Conservation (phyloP, 2,329 filamentous ascomycete species). For the Fonsecaea nubica region DNA sequence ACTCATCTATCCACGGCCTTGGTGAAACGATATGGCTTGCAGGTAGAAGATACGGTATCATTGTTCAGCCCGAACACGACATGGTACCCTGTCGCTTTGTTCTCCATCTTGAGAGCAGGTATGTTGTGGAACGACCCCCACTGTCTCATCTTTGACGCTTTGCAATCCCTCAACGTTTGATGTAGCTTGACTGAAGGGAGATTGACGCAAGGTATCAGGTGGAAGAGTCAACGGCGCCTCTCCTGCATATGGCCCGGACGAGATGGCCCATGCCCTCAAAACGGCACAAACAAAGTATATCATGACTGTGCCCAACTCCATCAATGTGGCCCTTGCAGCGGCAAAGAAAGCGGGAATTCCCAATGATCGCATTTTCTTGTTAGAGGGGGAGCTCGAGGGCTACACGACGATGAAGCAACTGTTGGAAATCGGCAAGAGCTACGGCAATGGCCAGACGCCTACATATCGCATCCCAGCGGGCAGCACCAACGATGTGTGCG, state of each 20-base stretch:
- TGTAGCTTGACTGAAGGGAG: not conserved
- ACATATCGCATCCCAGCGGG: slow-evolving; percentile 58
- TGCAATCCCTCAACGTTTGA: not conserved
- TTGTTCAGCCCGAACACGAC: slow-evolving; percentile 70
- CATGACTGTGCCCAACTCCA: slow-evolving; percentile 62
- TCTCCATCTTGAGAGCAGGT: slow-evolving; percentile 60
- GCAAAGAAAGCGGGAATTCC: slow-evolving; percentile 62
- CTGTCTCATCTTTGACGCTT: not conserved
- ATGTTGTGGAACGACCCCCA: slow-evolving; percentile 1
- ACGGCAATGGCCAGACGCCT: slow-evolving; percentile 38
- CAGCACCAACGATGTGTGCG: slow-evolving; percentile 56
- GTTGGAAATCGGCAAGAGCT: slow-evolving; percentile 37
- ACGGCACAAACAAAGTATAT: slow-evolving; percentile 63
- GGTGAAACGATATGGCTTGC: slow-evolving; percentile 61
- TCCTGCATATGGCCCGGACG: slow-evolving; percentile 70
- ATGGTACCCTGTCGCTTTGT: slow-evolving; percentile 70
- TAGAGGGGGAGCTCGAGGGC: slow-evolving; percentile 60
- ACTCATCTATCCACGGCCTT: slow-evolving; percentile 67
- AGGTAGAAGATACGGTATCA: slow-evolving; percentile 62
- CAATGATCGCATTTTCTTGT: slow-evolving; percentile 60
- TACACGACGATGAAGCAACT: slow-evolving; percentile 52
- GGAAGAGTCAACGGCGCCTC: slow-evolving; percentile 67
- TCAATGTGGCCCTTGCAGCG: slow-evolving; percentile 62
- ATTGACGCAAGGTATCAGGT: slow-evolving; percentile 14
- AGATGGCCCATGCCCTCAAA: slow-evolving; percentile 69